These are phyloP conservation scores for Beauveria rudraprayagi DNA, from an alignment of 2,329 filamentous ascomycete species.

Conservation along the genomic window DNA sequence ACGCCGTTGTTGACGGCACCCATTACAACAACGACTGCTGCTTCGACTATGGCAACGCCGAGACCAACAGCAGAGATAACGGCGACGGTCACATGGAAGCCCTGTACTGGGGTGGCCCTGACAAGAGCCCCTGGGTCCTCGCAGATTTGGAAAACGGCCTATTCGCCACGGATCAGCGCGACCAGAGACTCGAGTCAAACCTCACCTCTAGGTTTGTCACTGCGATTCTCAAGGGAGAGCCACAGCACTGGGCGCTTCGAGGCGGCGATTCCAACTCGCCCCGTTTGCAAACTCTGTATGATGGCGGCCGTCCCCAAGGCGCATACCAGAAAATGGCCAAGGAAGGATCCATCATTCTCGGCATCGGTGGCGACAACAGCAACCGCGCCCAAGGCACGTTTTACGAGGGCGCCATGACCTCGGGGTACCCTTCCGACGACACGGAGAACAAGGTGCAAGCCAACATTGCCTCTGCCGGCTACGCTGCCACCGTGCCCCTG, in stretches of 20 bases:
- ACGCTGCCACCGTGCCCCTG: conserved; percentile 37
- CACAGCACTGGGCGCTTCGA: conserved; percentile 51
- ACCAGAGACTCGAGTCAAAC: conserved; percentile 45
- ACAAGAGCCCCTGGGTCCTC: conserved; percentile 59
- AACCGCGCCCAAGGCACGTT: conserved; percentile 52
- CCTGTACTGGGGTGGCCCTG: conserved; percentile 57
- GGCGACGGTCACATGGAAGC: conserved; percentile 62
- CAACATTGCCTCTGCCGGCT: conserved; percentile 52
- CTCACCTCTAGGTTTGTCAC: conserved; percentile 50
- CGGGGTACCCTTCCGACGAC: conserved; percentile 51
- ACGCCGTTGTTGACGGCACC: conserved; percentile 51
- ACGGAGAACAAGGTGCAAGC: conserved; percentile 52
- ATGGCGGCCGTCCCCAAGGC: conserved; percentile 43
- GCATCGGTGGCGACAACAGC: conserved; percentile 63
- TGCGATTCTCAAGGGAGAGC: conserved; percentile 46
- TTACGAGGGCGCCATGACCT: conserved; percentile 58
- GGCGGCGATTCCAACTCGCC: conserved; percentile 49
- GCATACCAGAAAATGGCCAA: conserved; percentile 58
- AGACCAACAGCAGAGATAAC: conserved; percentile 42
- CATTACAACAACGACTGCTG: conserved; percentile 51
- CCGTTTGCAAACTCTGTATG: conserved; percentile 50
- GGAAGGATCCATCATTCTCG: conserved; percentile 59
- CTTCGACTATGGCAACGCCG: conserved; percentile 52
- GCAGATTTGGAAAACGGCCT: conserved; percentile 61
- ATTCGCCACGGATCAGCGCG: conserved; percentile 45